Evolutionary conservation across 371 early-diverging fungal genomes (phyloP).

Genomic region (Lichtheimia hyalospora): DNA sequence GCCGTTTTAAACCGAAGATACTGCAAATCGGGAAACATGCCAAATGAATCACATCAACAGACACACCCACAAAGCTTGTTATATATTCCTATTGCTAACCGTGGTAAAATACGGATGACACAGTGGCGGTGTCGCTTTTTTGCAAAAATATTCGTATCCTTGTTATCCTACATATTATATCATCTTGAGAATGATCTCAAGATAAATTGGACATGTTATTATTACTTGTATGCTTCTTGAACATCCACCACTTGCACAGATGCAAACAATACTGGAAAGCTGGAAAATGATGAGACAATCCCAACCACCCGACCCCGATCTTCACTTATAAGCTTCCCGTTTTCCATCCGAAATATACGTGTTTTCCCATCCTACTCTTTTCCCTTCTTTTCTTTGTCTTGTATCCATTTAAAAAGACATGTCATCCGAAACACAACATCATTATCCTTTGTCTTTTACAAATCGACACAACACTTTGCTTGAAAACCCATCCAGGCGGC

Average conservation of each 20-base stretch:
- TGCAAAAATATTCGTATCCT: no score
- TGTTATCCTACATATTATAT: not conserved
- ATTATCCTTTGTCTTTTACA: no score
- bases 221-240: not conserved
- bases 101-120: constrained; percentile 2
- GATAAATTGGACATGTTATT: not conserved
- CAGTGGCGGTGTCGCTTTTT: not conserved
- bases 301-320: not conserved
- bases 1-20: not conserved
- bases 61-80: not conserved
- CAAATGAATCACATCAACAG: constrained; percentile 3
- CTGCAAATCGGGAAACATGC: constrained; percentile 7
- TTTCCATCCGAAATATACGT: constrained; percentile 2
- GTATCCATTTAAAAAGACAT: not conserved
- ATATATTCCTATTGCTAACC: not conserved
- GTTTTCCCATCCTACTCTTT: not conserved
- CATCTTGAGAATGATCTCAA: not conserved
- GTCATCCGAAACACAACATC: not conserved
- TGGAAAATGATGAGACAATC: not conserved
- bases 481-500: not conserved
- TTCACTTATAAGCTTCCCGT: not conserved
- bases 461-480: not conserved
- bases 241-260: not conserved
- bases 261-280: no score
- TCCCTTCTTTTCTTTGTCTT: not conserved